phyloP scores from a whole-genome alignment of 106 monocot genomes.

The Amphibolis antarctica region DNA sequence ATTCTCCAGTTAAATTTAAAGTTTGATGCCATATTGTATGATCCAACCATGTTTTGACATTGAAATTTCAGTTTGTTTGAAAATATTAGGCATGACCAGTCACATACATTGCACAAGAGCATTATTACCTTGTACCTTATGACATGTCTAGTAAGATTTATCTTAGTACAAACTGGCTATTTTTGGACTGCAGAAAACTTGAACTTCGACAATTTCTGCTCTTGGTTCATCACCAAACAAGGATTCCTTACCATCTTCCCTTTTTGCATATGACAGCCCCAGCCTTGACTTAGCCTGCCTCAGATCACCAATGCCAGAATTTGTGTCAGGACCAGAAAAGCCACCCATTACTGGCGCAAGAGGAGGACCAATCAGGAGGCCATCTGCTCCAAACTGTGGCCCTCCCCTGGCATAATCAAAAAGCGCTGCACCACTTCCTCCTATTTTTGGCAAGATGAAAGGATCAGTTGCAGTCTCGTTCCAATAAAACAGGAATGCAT shows the following conservation, averaged over 20 bases:
- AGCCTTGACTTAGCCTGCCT: conserved; percentile 75
- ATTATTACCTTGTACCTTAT: not conserved
- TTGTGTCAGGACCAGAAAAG: conserved; percentile 83
- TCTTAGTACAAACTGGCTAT: conserved; percentile 60
- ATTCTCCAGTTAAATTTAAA: conserved; percentile 11
- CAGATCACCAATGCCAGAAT: conserved; percentile 71
- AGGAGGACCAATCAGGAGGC: conserved; percentile 85
- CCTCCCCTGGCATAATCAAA: conserved; percentile 95
- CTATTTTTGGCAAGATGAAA: conserved; percentile 51
- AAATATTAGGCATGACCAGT: too few relatives aligned
- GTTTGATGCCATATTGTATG: too few relatives aligned
- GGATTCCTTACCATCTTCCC: conserved; percentile 77
- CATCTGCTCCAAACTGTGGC: conserved; percentile 93
- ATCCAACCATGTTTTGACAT: too few relatives aligned
- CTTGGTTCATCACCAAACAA: conserved; percentile 62
- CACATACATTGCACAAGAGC: not conserved
- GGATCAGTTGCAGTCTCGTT: conserved; percentile 13
- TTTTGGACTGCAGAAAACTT: conserved; percentile 76
- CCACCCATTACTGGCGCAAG: conserved; percentile 92
- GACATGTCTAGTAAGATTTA: not conserved
- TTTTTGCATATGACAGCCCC: conserved; percentile 80
- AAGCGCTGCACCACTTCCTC: conserved; percentile 86
- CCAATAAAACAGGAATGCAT: conserved; percentile 54
- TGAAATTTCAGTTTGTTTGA: too few relatives aligned
- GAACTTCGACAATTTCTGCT: conserved; percentile 59